Percentiles rank a stretch among this genome's conserved stretches.
Evolutionary conservation across 176 grass and related monocot genomes (phyloP).

Genomic region (sorghum (Sorghum bicolor)): DNA sequence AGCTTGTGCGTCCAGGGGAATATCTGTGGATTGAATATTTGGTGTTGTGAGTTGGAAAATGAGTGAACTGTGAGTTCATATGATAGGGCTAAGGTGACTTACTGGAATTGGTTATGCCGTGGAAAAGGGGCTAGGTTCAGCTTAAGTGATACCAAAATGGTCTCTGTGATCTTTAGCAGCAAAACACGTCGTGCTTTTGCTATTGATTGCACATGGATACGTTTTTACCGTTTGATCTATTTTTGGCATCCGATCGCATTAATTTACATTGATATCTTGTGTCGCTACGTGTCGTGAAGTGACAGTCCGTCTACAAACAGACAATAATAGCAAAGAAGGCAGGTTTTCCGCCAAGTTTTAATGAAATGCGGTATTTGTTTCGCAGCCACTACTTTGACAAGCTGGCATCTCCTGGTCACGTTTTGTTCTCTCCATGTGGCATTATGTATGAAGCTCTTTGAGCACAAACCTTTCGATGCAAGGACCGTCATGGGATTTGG

Average conservation of each 20-base stretch:
- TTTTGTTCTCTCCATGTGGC: slow-evolving; percentile 98
- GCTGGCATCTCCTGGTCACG: slow-evolving; percentile 98
- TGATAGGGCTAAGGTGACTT: slow-evolving; percentile 8
- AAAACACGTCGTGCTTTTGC: neutral
- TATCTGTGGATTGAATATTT: neutral
- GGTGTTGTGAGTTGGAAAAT: neutral
- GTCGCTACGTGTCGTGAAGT: neutral
- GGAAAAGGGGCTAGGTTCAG: neutral
- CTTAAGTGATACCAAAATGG: slow-evolving; percentile 3
- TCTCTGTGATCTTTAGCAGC: neutral
- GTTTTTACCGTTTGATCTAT: neutral
- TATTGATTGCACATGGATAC: neutral
- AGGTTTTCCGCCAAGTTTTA: neutral
- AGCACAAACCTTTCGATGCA: slow-evolving; percentile 92
- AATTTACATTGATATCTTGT: neutral
- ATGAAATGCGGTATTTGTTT: slow-evolving; percentile 15
- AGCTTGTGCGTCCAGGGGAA: too few relatives aligned
- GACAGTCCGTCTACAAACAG: neutral
- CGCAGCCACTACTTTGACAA: slow-evolving; percentile 97
- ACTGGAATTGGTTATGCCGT: neutral
- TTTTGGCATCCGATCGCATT: neutral
- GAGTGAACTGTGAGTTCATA: neutral
- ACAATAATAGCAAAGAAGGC: neutral
- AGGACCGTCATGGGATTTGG: slow-evolving; percentile 97
- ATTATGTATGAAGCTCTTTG: slow-evolving; percentile 91